Base-by-base conservation (phyloP, 805 yeast species). In the Yarrowia sp. region DNA sequence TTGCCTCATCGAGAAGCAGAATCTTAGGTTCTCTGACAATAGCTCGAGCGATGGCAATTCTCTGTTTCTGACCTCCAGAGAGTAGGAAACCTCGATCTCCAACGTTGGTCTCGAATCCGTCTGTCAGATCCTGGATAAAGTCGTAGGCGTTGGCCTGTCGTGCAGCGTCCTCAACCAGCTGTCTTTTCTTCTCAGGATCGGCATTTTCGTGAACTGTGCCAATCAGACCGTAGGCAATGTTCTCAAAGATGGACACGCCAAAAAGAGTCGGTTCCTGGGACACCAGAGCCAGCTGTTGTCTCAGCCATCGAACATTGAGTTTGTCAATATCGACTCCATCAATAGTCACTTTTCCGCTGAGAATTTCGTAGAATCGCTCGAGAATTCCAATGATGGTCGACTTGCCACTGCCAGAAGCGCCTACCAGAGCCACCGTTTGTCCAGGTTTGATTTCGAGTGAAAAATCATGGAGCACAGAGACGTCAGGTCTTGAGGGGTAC, bases 201-300 rank as follows among this genome's bases (percentile, higher is more conserved):
- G 82, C 80, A 71, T 77, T 53, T 67, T 92, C 93, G 50, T 83
- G 86, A 74, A 89, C 90, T 0, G 87, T 82, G 0, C 97, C 91
- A 46, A 84, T 81, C 63, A 92, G 80, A 19, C 98, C 99, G 78
- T 91, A 94, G 69, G 93, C 82, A 52, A 94, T 87, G 75, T 94
- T 94, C 75, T 94, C 98, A 75, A 87, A 81, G 55, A 94, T 92
- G 1, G 96, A 83, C 68, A 91, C 97, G 73, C 93, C 90, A 80
- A 95, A 94, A 55, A 94, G 80, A 5, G 97, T 97, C 0, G 98
- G 96, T 72, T 94, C 98, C 78, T 94, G 99, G 4, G 97, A 97
- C 2, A 94, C 98, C 38, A 91, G 89, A 61, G 97, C 97, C 68
- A 95, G 85, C 50, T 86, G 83, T 70, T 80, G 84, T 73, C 99